Base-by-base conservation (phyloP, 1,284 basidiomycete genomes). In the Trichosporon sp. region DNA sequence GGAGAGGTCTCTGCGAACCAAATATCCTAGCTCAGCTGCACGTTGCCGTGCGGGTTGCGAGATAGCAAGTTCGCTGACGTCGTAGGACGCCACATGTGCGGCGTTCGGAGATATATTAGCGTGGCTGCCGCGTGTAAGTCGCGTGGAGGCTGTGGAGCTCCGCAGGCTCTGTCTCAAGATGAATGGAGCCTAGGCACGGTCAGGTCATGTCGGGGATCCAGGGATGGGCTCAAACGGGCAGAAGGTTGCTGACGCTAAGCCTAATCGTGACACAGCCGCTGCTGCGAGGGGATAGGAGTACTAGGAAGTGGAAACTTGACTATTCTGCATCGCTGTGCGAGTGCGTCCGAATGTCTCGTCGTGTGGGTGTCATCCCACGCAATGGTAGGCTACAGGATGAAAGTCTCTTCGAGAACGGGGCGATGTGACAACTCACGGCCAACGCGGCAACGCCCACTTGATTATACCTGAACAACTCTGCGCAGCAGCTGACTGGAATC, bases 1-100 rank as follows among this genome's bases (percentile, higher is more conserved):
- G n/a, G n/a, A n/a, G n/a, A n/a, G 52, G 31, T 13, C 21, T 49
- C n/a, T 37, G 29, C 37, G 61, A 58, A 58, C 61, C 61, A 59
- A 59, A 63, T 57, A 63, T 16, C 25, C 34, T 37, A 7, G 7
- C 34, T 37, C 34, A 37, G 49, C 49, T 29, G 4, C 25, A 52
- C 27, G 16, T n/a, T 7, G 40, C 16, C 25, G 49, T 29, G 49
- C 25, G 10, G n/a, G n/a, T 16, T 31, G 21, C 49, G 31, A 31
- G 27, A 31, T 29, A 31, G 27, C 49, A 21, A n/a, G 40, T 44
- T 44, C 40, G 49, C 49, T 54, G 49, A 29, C 27, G 49, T 27
- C 27, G n/a, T 29, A 54, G 27, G 25, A 2, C 14, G 49, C 49
- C 49, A 54, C 49, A 54, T 54, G 49, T 16, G 29, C 49, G 49